These are phyloP conservation scores for Geum urbanum DNA, from an alignment of 306 rosid genomes.

Conservation along the genomic window DNA sequence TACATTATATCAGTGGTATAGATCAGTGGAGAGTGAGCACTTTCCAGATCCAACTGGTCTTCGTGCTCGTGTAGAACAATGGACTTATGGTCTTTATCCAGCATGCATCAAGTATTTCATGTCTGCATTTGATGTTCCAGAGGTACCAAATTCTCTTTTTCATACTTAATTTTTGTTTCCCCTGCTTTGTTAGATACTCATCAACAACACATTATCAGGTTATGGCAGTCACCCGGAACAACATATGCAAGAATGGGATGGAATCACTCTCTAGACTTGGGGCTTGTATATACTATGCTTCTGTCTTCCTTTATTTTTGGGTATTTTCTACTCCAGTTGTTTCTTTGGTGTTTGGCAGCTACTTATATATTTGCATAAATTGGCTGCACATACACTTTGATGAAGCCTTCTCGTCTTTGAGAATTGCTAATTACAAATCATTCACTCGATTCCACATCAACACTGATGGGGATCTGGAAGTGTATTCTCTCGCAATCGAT, in stretches of 20 bases:
- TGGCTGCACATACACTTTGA: conserved; percentile 97
- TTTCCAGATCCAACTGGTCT: conserved; percentile 99
- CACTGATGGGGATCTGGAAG: conserved; percentile 79
- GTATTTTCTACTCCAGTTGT: conserved; percentile 95
- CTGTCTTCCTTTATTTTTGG: conserved; percentile 92
- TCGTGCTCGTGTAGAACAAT: conserved; percentile 88
- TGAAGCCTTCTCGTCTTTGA: conserved; percentile 93
- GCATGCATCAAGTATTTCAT: conserved; percentile 94
- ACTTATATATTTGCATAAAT: conserved; percentile 83
- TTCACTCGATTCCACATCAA: conserved; percentile 84
- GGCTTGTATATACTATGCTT: conserved; percentile 70
- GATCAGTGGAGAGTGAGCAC: conserved; percentile 79
- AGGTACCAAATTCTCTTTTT: conserved; percentile 47
- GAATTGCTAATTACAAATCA: conserved; percentile 90
- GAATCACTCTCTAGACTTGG: conserved; percentile 72
- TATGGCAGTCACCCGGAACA: conserved; percentile 89
- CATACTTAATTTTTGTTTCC: conserved; percentile 1
- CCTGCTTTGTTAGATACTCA: background rate
- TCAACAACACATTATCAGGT: conserved; percentile 47
- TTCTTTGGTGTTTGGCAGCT: conserved; percentile 88
- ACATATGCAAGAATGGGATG: conserved; percentile 85
- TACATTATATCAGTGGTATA: conserved; percentile 87
- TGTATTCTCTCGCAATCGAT: conserved; percentile 86
- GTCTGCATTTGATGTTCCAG: conserved; percentile 98
- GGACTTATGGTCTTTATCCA: conserved; percentile 96